phyloP scores from a whole-genome alignment of 352 stramenopile species.

The Peronosclerospora sorghi region DNA sequence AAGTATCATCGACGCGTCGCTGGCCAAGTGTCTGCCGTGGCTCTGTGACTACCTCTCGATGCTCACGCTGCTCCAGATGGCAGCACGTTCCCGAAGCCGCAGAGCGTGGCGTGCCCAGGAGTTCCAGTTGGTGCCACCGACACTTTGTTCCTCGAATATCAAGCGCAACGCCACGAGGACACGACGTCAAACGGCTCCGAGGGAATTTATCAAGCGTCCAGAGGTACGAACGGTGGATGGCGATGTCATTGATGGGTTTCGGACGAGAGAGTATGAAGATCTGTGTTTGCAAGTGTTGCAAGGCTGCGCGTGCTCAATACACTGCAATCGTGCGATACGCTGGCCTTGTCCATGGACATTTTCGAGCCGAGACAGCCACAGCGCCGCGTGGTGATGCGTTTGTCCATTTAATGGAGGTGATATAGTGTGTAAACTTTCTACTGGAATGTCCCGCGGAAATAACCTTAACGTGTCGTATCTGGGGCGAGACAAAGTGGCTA shows the following conservation, averaged over 20 bases:
- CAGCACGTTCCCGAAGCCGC: conserved; percentile 12
- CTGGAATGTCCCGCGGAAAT: conserved; percentile 21
- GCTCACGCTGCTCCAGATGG: conserved; percentile 71
- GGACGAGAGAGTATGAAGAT: conserved; percentile 33
- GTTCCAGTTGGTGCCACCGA: conserved; percentile 39
- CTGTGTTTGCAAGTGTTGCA: conserved; percentile 24
- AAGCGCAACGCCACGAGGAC: conserved; percentile 3
- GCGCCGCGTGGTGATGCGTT: conserved; percentile 20
- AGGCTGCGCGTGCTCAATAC: conserved; percentile 48
- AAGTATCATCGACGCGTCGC: no score
- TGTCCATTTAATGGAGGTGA: conserved; percentile 34
- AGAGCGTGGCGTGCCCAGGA: conserved; percentile 19
- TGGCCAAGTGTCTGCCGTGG: no score
- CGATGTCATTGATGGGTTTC: conserved; percentile 41
- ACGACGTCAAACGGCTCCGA: conserved; percentile 10
- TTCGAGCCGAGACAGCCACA: no score
- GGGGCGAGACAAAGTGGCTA: conserved; percentile 60
- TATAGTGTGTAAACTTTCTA: conserved; percentile 51
- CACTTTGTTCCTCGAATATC: neutral
- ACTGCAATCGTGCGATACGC: conserved; percentile 56
- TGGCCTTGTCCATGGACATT: conserved; percentile 36
- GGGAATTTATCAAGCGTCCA: conserved; percentile 46
- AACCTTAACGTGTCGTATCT: conserved; percentile 24
- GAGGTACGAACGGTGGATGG: conserved; percentile 35
- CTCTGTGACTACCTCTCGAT: no score